Evolutionary conservation across 306 rosid species (phyloP).

Genomic region (Potentilla sterilis): DNA sequence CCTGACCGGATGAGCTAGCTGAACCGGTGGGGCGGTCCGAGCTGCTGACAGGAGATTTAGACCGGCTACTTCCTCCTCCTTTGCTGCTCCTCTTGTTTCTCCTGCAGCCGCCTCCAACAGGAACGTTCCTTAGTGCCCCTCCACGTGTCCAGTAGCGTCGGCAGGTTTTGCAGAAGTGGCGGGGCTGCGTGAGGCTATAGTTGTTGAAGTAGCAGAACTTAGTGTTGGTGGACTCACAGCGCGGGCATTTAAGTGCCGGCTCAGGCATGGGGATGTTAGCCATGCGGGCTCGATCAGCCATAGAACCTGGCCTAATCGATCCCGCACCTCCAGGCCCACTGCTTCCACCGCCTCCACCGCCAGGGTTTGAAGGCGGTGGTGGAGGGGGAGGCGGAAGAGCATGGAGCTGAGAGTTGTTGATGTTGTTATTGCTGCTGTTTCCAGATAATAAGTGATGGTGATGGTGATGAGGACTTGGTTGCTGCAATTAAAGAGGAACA

Average conservation of each 20-base stretch:
- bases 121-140: constrained; percentile 71
- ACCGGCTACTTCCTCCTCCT: constrained; percentile 38
- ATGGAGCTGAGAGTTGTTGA: constrained; percentile 46
- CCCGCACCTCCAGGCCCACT: constrained; percentile 37
- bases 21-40: constrained; percentile 55
- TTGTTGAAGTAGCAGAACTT: constrained; percentile 94
- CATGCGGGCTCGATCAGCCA: constrained; percentile 86
- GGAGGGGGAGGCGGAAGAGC: constrained; percentile 35
- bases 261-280: constrained; percentile 81
- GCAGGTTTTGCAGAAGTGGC: constrained; percentile 95
- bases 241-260: constrained; percentile 62
- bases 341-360: constrained; percentile 36
- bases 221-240: constrained; percentile 89
- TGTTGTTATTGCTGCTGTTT: constrained; percentile 16
- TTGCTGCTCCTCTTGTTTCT: constrained; percentile 75
- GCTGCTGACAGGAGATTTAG: constrained; percentile 65
- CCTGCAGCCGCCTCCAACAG: constrained; percentile 89
- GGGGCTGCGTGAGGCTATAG: constrained; percentile 90
- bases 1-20: constrained; percentile 37
- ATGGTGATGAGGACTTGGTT: constrained; percentile 30
- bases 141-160: constrained; percentile 91
- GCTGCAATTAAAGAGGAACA: constrained; percentile 23
- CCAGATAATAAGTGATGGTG: constrained; percentile 13
- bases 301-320: constrained; percentile 66
- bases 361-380: constrained; percentile 38